Percentiles rank a stretch among this genome's conserved stretches.
These are phyloP conservation scores for Exserohilum rostratum DNA, from an alignment of 2,329 filamentous ascomycete genomes.

Conservation along the genomic window DNA sequence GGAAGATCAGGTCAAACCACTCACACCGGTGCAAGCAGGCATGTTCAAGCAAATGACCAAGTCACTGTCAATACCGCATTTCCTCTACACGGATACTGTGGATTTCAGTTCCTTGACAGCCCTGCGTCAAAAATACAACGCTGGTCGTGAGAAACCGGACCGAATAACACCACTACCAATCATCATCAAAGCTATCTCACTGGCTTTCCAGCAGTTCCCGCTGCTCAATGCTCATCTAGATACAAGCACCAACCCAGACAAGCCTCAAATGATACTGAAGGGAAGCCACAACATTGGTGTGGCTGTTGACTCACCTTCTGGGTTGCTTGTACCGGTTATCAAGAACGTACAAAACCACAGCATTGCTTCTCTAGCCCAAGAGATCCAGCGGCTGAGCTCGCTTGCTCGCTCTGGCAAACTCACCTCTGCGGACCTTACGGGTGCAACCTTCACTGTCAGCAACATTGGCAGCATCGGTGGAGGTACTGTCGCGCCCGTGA, in stretches of 20 bases:
- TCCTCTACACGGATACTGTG: conserved; percentile 90
- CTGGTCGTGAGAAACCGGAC: conserved; percentile 43
- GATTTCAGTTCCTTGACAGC: conserved; percentile 77
- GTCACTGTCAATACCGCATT: conserved; percentile 89
- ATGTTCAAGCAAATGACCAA: conserved; percentile 99
- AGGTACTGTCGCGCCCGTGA: conserved; percentile 87
- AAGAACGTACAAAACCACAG: conserved; percentile 79
- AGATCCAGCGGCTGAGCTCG: conserved; percentile 74
- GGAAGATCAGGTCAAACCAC: conserved; percentile 69
- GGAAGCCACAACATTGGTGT: conserved; percentile 92
- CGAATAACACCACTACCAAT: conserved; percentile 90
- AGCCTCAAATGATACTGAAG: conserved; percentile 78
- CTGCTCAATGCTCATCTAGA: conserved; percentile 88
- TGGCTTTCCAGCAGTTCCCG: conserved; percentile 81
- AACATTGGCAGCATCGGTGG: conserved; percentile 97
- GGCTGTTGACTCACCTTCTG: conserved; percentile 89
- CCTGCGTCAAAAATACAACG: conserved; percentile 77
- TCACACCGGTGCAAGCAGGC: conserved; percentile 81
- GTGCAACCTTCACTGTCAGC: conserved; percentile 92
- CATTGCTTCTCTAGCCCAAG: conserved; percentile 77
- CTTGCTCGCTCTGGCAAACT: conserved; percentile 79
- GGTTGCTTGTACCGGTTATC: conserved; percentile 90
- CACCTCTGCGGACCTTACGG: conserved; percentile 73
- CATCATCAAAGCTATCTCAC: conserved; percentile 91
- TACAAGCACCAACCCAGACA: conserved; percentile 60